Evolutionary conservation across 495 filamentous ascomycete species (phyloP).

Genomic region (Oidiodendron maius): DNA sequence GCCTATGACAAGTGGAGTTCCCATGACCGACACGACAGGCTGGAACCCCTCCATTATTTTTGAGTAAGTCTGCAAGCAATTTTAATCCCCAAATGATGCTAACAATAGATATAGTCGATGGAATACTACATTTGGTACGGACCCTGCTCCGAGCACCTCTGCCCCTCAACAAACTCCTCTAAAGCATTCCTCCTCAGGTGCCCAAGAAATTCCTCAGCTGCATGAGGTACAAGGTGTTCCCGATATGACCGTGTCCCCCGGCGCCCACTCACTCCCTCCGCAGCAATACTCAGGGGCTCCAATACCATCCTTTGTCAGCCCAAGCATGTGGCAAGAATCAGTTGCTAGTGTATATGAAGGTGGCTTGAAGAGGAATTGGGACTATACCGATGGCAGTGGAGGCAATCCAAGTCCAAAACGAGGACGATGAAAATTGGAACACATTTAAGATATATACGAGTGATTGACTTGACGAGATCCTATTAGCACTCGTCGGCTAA

Average conservation of each 20-base stretch:
- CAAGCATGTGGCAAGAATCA: conserved; percentile 93
- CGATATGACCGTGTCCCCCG: conserved; percentile 25
- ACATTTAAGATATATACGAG: no score
- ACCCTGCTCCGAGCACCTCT: conserved; percentile 31
- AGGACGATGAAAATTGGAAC: conserved; percentile 18
- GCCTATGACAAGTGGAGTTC: conserved; percentile 41
- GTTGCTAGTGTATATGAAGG: conserved; percentile 86
- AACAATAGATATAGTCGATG: conserved; percentile 59
- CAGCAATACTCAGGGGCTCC: conserved; percentile 50
- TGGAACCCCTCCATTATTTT: conserved; percentile 96
- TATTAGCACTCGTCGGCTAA: no score
- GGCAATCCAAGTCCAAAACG: conserved; percentile 15
- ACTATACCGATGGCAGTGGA: conserved; percentile 26
- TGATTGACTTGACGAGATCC: no score
- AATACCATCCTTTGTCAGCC: conserved; percentile 67
- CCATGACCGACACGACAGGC: conserved; percentile 59
- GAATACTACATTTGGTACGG: conserved; percentile 84
- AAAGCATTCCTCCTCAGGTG: conserved; percentile 36
- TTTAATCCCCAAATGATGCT: conserved; percentile 14
- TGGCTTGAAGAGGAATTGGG: conserved; percentile 72
- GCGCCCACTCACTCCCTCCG: conserved; percentile 46
- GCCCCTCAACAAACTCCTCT: conserved; percentile 21
- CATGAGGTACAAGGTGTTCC: conserved; percentile 35
- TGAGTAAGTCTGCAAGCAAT: conserved; percentile 57
- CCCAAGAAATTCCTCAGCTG: conserved; percentile 43